Conservation (phyloP, 2,329 filamentous ascomycete genomes). For the Epichloe festucae region DNA sequence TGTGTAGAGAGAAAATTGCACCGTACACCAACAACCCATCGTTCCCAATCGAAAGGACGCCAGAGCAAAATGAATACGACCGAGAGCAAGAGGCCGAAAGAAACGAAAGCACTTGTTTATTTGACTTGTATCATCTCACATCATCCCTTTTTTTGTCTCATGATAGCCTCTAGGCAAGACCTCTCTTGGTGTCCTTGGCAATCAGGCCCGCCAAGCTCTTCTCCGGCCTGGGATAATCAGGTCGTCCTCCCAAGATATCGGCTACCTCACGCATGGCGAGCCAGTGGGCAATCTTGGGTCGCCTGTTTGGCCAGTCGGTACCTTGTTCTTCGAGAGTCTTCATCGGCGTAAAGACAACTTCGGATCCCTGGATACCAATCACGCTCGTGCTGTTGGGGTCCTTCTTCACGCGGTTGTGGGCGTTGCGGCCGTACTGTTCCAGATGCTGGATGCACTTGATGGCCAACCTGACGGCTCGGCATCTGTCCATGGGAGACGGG, state of each 20-base stretch:
- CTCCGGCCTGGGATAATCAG: slow-evolving; percentile 37
- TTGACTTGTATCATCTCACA: background rate
- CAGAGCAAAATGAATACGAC: background rate
- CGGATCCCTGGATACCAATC: slow-evolving; percentile 84
- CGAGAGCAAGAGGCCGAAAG: background rate
- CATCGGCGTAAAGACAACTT: slow-evolving; percentile 79
- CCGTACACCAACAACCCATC: background rate
- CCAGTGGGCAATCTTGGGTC: slow-evolving; percentile 82
- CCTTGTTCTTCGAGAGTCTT: slow-evolving; percentile 66
- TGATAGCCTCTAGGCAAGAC: slow-evolving; percentile 16
- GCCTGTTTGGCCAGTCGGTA: slow-evolving; percentile 85
- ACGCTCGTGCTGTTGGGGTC: slow-evolving; percentile 66
- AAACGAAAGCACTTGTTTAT: background rate
- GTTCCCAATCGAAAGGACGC: background rate
- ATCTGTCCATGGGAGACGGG: slow-evolving; percentile 91
- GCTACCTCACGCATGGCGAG: slow-evolving; percentile 65
- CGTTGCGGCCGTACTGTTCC: slow-evolving; percentile 59
- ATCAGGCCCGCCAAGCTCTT: slow-evolving; percentile 34
- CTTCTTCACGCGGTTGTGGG: slow-evolving; percentile 52
- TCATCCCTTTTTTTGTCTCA: background rate
- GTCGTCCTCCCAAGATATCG: slow-evolving; percentile 69
- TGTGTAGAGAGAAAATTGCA: too few relatives aligned
- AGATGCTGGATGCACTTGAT: slow-evolving; percentile 92
- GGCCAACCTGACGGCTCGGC: slow-evolving; percentile 78
- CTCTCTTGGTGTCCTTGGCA: slow-evolving; percentile 50